These are phyloP conservation scores for Chaetomiaceae sp. DNA, from an alignment of 2,329 filamentous ascomycete genomes.

Conservation along the genomic window DNA sequence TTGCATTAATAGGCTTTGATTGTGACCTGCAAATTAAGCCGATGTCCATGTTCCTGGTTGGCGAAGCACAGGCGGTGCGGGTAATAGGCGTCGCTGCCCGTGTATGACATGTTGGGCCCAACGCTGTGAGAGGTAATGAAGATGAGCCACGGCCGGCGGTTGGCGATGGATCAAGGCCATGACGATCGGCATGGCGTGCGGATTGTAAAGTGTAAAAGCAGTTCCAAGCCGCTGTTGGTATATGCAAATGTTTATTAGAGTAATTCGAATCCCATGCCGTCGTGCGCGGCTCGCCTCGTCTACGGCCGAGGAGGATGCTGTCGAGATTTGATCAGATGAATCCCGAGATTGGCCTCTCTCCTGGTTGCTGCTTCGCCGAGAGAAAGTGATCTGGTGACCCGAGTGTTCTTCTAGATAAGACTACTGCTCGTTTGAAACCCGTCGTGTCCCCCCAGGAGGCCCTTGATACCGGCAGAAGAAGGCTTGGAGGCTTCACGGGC, in stretches of 20 bases:
- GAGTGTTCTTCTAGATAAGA: neutral
- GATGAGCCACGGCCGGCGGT: neutral
- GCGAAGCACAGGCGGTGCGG: neutral
- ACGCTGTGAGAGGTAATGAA: neutral
- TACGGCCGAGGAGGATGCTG: neutral
- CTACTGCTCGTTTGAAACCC: neutral
- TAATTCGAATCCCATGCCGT: neutral
- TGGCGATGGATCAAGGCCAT: neutral
- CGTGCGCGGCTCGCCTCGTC: neutral
- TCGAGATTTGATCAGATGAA: neutral
- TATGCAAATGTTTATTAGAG: neutral
- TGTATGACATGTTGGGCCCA: neutral
- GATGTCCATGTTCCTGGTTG: conserved; percentile 8
- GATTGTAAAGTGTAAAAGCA: neutral
- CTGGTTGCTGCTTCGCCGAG: neutral
- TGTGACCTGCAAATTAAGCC: conserved; percentile 22
- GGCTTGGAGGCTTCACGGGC: neutral
- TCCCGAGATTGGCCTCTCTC: neutral
- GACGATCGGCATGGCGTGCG: neutral
- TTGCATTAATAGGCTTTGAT: conserved; percentile 21
- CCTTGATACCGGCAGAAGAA: neutral
- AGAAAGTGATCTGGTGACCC: neutral
- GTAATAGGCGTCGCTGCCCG: conserved; percentile 2
- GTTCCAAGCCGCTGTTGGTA: neutral
- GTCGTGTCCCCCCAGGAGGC: neutral